A percentile compares a stretch with the other conserved stretches of the same genome.
phyloP scores from a whole-genome alignment of 73 alveolate genomes.

The Symbiodinium natans region DNA sequence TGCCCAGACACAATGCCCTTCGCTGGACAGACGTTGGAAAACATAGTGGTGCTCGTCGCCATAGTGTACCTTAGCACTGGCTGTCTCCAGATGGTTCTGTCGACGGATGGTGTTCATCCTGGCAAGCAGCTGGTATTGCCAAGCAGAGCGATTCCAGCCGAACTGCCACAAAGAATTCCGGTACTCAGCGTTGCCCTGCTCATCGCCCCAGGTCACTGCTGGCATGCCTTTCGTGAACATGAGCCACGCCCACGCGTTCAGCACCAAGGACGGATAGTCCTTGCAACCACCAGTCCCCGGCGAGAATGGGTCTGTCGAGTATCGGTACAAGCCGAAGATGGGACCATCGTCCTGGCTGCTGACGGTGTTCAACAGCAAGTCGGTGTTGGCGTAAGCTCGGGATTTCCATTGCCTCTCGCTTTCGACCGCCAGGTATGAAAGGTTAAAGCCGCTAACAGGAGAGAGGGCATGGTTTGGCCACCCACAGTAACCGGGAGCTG shows the following conservation, averaged over 20 bases:
- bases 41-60: conserved; percentile 49
- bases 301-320: conserved; percentile 42
- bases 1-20: conserved; percentile 11
- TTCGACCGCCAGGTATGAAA: conserved; percentile 20
- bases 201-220: conserved; percentile 50
- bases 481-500: conserved; percentile 67
- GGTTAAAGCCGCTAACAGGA: conserved; percentile 4
- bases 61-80: conserved; percentile 17
- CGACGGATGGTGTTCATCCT: conserved; percentile 53
- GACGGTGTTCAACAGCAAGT: conserved; percentile 63
- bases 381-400: conserved; percentile 38
- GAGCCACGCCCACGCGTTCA: conserved; percentile 73
- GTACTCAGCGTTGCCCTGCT: conserved; percentile 48
- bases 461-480: conserved; percentile 70
- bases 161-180: conserved; percentile 73
- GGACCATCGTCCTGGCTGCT: conserved; percentile 54
- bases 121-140: conserved; percentile 49
- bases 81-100: background rate
- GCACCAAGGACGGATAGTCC: background rate
- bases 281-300: conserved; percentile 43
- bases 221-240: conserved; percentile 86
- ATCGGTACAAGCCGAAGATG: conserved; percentile 44
- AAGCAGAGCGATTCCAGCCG: conserved; percentile 75
- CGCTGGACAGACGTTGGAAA: background rate
- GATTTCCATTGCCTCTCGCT: conserved; percentile 13